Base-by-base conservation (phyloP, 163 green algal species). In the Volvox carteri region DNA sequence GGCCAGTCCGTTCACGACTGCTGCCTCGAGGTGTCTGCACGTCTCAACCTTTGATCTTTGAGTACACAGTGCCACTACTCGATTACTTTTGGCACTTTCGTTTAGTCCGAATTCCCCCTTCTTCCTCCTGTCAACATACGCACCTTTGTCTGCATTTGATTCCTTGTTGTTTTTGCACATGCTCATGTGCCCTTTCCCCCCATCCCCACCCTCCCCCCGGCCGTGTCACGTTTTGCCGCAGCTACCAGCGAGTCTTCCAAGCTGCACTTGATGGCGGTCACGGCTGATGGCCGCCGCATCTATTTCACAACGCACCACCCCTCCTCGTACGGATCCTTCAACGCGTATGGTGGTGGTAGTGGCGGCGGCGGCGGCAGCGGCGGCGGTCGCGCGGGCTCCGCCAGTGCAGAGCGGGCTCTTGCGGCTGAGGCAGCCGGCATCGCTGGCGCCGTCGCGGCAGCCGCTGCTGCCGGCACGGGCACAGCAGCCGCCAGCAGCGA, bases 221-320 rank as follows among this genome's bases (percentile, higher is more conserved):
- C n/a, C n/a, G n/a, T n/a, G n/a, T n/a, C n/a, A n/a, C 70, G 1
- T 28, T 28, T 48, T 14, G 12, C 8, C 68, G 39, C 88, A 94
- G 88, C 91, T 54, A 78, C 79, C 50, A 75, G 78, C 25, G 95
- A 97, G 90, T 97, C 95, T 28, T 84, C 73, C 44, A 91, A 87
- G 80, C 79, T 97, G 37, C 95, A 97, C 62, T 90, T 99, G 39
- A 85, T 99, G 74, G 97, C 94, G 1, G 92, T 99, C 23, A 97
- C 95, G 1, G 92, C 95, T 14, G 96, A 99, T 84, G 97, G 96
- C 25, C 91, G 96, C 1, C 93, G 97, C 35, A 93, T 98, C 4
- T 99, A 97, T 92, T 97, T 97, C 87, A 91, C 91, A 41, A 94
- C 91, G 6, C 84, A 79, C 33, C 62, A 78, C 28, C 30, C n/a